phyloP scores from a whole-genome alignment of 768 basidiomycete genomes.

The Pulveroboletus sp. region DNA sequence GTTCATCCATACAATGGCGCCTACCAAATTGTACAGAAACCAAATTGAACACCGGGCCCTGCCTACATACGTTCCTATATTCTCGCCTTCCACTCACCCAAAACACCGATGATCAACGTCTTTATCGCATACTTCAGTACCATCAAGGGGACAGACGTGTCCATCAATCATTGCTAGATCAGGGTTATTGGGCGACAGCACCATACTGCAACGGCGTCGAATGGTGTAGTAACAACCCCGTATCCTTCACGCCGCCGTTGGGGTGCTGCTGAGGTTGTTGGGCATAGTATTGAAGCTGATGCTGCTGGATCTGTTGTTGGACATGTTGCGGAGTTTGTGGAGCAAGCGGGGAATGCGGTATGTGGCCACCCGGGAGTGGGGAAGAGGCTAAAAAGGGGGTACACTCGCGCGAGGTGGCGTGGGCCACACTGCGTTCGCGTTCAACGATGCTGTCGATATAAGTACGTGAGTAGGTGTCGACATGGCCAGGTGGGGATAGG shows the following conservation, averaged over 20 bases:
- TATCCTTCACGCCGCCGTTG: neutral
- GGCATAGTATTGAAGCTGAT: constrained; percentile 8
- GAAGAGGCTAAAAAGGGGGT: constrained; percentile 32
- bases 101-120: neutral
- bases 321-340: constrained; percentile 17
- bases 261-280: neutral
- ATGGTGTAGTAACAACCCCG: constrained; percentile 1
- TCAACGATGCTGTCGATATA: constrained; percentile 43
- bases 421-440: constrained; percentile 38
- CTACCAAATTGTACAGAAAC: too few species aligned
- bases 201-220: constrained; percentile 17
- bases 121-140: neutral
- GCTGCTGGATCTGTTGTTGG: constrained; percentile 16
- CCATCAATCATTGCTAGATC: neutral
- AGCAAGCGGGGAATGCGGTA: constrained; percentile 5
- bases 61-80: too few species aligned
- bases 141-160: too few species aligned
- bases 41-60: too few species aligned
- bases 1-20: too few species aligned
- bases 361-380: constrained; percentile 5
- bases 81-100: too few species aligned
- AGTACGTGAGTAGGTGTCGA: neutral
- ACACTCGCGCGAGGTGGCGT: constrained; percentile 28
- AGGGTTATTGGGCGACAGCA: constrained; percentile 3
- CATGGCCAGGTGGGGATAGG: too few species aligned